phyloP scores from a whole-genome alignment of 1,284 basidiomycete species.

The Thelephora terrestris region DNA sequence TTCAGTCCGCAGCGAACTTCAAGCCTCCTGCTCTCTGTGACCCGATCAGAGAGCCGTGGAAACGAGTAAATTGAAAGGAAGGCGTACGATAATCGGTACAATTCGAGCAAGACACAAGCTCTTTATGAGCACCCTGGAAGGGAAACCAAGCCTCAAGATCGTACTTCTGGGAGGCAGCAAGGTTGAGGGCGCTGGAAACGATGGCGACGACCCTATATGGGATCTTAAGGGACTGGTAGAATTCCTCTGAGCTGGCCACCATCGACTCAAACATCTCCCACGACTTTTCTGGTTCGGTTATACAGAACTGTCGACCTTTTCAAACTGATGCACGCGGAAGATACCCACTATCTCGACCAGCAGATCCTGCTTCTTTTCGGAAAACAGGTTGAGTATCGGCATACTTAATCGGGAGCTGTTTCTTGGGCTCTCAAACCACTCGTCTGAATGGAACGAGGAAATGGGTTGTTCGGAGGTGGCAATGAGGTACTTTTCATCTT shows the following conservation, averaged over 20 bases:
- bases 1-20: slow-evolving; percentile 89
- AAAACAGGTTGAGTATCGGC: slow-evolving; percentile 91
- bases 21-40: slow-evolving; percentile 76
- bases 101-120: slow-evolving; percentile 87
- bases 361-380: slow-evolving; percentile 96
- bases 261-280: slow-evolving; percentile 93
- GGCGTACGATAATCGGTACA: slow-evolving; percentile 90
- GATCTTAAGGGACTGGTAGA: slow-evolving; percentile 90
- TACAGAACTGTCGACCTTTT: slow-evolving; percentile 98
- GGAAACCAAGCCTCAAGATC: slow-evolving; percentile 99
- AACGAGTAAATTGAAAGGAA: not conserved
- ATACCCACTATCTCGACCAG: slow-evolving; percentile 98
- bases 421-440: slow-evolving; percentile 94
- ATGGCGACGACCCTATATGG: slow-evolving; percentile 94
- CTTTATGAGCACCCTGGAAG: slow-evolving; percentile 94
- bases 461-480: slow-evolving; percentile 99
- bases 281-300: slow-evolving; percentile 90
- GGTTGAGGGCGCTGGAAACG: slow-evolving; percentile 92
- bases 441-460: slow-evolving; percentile 89
- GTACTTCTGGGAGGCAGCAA: slow-evolving; percentile 95
- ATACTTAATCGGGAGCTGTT: slow-evolving; percentile 83
- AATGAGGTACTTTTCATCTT: slow-evolving; percentile 98
- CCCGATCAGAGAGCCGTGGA: slow-evolving; percentile 2
- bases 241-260: slow-evolving; percentile 84
- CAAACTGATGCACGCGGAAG: slow-evolving; percentile 99